phyloP scores from a whole-genome alignment of 805 yeast species.

The Saccharomycopsis synnaedendra region DNA sequence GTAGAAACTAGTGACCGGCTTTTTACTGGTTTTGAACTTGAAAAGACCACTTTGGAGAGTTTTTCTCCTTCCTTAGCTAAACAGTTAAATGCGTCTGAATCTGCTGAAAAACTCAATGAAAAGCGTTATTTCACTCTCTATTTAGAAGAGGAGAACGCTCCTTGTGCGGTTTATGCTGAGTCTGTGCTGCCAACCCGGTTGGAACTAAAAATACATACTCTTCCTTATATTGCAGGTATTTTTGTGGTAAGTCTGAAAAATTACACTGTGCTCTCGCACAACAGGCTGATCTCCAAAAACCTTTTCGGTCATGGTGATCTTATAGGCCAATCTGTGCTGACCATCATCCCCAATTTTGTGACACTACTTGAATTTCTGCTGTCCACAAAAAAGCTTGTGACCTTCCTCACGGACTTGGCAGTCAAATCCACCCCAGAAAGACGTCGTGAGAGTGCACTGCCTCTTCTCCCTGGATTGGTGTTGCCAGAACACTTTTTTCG shows the following conservation, averaged over 20 bases:
- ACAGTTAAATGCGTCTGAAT: background rate
- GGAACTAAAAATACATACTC: conserved; percentile 57
- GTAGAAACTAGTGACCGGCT: conserved; percentile 14
- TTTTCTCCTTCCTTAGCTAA: conserved; percentile 9
- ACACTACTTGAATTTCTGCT: conserved; percentile 31
- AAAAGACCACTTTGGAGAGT: conserved; percentile 2
- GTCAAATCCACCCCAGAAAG: conserved; percentile 13
- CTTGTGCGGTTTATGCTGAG: conserved; percentile 64
- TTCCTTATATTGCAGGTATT: conserved; percentile 83
- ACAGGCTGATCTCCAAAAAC: conserved; percentile 67
- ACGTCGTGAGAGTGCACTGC: conserved; percentile 1
- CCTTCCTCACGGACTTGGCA: conserved; percentile 18
- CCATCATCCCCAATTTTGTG: conserved; percentile 53
- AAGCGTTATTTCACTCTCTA: conserved; percentile 54
- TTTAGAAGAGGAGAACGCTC: conserved; percentile 34
- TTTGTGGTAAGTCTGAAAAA: conserved; percentile 45
- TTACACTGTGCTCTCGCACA: conserved; percentile 54
- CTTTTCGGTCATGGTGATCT: conserved; percentile 52
- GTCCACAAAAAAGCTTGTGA: conserved; percentile 14
- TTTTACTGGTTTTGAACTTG: conserved; percentile 8
- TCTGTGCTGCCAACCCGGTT: conserved; percentile 20
- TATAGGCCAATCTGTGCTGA: conserved; percentile 37
- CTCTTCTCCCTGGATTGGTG: conserved; percentile 53
- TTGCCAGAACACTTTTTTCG: conserved; percentile 89
- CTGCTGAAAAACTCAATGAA: conserved; percentile 30